Evolutionary conservation across 1,139 yeast species (phyloP), one percentile per base, ranked within the genome.

Genomic region (Debaryomyces nepalensis): DNA sequence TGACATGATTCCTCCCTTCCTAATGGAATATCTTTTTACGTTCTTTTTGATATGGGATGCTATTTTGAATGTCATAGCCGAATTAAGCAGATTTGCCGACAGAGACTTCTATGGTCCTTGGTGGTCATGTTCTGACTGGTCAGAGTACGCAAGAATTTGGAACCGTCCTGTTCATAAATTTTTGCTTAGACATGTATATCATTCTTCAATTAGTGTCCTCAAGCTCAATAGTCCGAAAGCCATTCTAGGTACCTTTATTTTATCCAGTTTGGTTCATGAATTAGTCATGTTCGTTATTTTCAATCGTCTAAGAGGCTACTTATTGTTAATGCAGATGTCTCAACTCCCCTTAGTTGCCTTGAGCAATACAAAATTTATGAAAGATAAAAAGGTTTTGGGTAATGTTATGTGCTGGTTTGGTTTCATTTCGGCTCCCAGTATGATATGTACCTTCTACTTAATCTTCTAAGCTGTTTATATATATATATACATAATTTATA

Each of bases 91-190:
- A 41, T 93, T 84, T 64, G 97, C 91, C 2, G 98, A 93, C 59
- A 78, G 99, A 33, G 87, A 86, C 52, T 93, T 93, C 61, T 93
- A 93, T 57, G 95, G 96, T 3, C 88, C 90, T 33, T 93, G 99
- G 99, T 93, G 98, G 99, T 88, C 93, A 53, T 87, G 95, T 51
- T 82, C 87, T 21, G 85, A 90, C 38, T 93, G 97, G 97, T 90
- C 87, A 43, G 93, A 90, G 59, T 93, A 87, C 66, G 87, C 97
- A 7, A 77, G 97, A 51, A 82, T 87, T 51, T 95, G 99, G 99
- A 93, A 93, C 60, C 77, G 81, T 7, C 97, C 98, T 0, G 98
- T 95, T n/a, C 97, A 93, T 62, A 80, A 83, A 52, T 93, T 93
- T 56, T 69, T 93, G 46, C 70, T 90, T 34, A 79, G 98, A 50